Conservation (phyloP, 192 early-diverging fungal genomes). For the Coemansia sp. region DNA sequence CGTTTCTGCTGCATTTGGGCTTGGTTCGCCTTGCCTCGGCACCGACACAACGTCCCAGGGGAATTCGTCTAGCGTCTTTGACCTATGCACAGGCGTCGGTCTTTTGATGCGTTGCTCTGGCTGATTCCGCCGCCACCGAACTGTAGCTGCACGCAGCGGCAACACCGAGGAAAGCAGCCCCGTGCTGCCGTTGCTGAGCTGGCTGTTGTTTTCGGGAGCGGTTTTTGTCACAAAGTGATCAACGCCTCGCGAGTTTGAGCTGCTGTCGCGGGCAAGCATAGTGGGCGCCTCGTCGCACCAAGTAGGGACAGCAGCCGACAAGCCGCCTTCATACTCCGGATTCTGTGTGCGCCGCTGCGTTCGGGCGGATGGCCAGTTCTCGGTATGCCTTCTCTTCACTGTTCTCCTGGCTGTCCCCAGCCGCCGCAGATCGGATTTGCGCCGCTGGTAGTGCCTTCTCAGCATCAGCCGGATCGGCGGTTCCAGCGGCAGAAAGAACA, state of each 20-base stretch:
- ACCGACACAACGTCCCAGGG: conserved; percentile 41
- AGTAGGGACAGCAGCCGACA: neutral
- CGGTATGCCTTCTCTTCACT: conserved; percentile 13
- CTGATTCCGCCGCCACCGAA: conserved; percentile 12
- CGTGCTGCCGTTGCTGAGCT: neutral
- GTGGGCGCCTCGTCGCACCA: conserved; percentile 11
- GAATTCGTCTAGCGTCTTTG: conserved; percentile 28
- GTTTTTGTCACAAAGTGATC: conserved; percentile 12
- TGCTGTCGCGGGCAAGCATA: neutral
- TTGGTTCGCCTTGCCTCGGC: conserved; percentile 13
- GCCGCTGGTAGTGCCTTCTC: conserved; percentile 32
- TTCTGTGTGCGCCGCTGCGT: neutral
- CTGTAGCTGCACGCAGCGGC: conserved; percentile 9
- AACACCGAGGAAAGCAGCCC: neutral
- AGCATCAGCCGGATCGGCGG: conserved; percentile 52
- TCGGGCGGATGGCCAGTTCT: conserved; percentile 24
- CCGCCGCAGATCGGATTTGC: conserved; percentile 24
- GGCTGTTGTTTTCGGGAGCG: neutral
- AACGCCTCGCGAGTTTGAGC: neutral
- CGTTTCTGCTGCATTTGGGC: neutral
- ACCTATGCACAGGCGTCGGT: conserved; percentile 19
- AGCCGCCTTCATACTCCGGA: neutral
- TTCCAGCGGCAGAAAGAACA: conserved; percentile 47
- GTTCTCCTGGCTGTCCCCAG: conserved; percentile 20
- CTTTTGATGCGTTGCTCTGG: neutral